phyloP scores from a whole-genome alignment of 148 eudicot genomes.

The Rhododendron henanense region DNA sequence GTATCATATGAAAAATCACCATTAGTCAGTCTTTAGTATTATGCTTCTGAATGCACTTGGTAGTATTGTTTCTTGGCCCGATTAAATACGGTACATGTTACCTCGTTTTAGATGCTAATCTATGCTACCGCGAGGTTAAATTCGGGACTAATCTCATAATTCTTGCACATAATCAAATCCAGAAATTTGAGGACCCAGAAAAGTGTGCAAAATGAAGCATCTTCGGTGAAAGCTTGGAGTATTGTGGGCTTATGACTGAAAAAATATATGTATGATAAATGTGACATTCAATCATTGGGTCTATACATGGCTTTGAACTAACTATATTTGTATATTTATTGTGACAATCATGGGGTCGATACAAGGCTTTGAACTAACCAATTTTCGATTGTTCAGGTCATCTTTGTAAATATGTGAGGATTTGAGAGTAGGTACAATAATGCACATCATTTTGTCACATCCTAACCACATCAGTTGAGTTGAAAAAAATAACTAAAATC shows the following conservation, averaged over 20 bases:
- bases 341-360: not conserved
- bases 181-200: not conserved
- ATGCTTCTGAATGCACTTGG: not conserved
- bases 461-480: too few species aligned
- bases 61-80: not conserved
- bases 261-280: not conserved
- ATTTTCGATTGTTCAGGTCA: too few species aligned
- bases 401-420: not conserved
- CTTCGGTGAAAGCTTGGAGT: not conserved
- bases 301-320: too few species aligned
- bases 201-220: not conserved
- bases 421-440: not conserved
- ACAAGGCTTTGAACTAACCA: not conserved
- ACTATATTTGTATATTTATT: not conserved
- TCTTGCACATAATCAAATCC: not conserved
- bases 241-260: not conserved
- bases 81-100: not conserved
- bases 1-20: not conserved
- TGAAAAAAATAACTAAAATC: too few species aligned
- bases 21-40: not conserved
- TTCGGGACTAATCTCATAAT: not conserved
- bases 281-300: not conserved
- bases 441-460: too few species aligned
- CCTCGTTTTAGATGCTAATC: not conserved
- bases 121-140: not conserved